phyloP scores from a whole-genome alignment of 768 basidiomycete genomes.

The Tylopilus sp. region DNA sequence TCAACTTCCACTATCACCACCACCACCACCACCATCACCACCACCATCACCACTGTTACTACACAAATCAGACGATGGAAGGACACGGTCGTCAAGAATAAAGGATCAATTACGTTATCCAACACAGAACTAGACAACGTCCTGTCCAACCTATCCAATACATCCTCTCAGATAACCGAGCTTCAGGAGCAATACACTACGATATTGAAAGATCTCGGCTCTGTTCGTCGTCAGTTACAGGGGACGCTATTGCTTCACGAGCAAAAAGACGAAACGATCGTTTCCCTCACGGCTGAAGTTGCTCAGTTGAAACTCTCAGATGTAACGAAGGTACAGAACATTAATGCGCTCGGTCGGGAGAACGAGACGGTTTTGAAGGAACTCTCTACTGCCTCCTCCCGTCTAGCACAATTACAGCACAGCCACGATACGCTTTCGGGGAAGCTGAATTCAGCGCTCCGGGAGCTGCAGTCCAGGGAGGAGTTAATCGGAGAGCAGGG shows the following conservation, averaged over 20 bases:
- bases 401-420: background rate
- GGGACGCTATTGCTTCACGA: background rate
- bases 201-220: background rate
- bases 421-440: background rate
- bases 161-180: background rate
- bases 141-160: background rate
- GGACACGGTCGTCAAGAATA: background rate
- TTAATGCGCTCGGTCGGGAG: background rate
- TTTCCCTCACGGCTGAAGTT: background rate
- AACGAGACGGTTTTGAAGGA: background rate
- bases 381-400: background rate
- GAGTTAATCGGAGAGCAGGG: conserved; percentile 1
- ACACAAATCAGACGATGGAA: conserved; percentile 1
- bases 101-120: conserved; percentile 1
- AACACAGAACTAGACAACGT: conserved; percentile 6
- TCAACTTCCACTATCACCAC: background rate
- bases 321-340: background rate
- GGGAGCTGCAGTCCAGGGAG: background rate
- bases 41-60: background rate
- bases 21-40: background rate
- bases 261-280: background rate
- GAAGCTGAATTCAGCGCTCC: background rate
- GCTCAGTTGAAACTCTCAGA: background rate
- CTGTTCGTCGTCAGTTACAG: background rate
- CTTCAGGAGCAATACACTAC: background rate